phyloP scores from a whole-genome alignment of 768 basidiomycete genomes.

The Lentinula guzmanii region DNA sequence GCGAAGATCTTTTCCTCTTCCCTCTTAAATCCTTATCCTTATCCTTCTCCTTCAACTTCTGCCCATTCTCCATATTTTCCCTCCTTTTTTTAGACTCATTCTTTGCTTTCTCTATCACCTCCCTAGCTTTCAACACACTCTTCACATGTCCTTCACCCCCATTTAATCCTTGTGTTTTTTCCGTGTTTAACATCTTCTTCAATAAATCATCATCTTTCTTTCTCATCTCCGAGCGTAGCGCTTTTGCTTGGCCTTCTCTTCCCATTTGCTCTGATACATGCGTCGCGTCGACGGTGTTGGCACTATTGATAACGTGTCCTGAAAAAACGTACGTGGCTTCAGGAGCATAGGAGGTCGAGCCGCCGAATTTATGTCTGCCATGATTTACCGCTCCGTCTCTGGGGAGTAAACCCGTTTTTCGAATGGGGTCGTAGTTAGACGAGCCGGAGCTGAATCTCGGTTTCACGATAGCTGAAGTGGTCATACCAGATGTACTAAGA shows the following conservation, averaged over 20 bases:
- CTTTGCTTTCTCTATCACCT: slow-evolving; percentile 26
- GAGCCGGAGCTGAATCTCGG: slow-evolving; percentile 26
- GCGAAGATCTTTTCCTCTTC: slow-evolving; percentile 23
- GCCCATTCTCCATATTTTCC: slow-evolving; percentile 13
- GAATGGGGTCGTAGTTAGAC: slow-evolving; percentile 55
- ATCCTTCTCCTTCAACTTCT: slow-evolving; percentile 12
- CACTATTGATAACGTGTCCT: slow-evolving; percentile 64
- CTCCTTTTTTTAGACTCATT: slow-evolving; percentile 10
- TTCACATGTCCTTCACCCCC: slow-evolving; percentile 66
- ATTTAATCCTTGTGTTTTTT: slow-evolving; percentile 11
- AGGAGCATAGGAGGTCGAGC: slow-evolving; percentile 11
- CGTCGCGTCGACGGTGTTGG: slow-evolving; percentile 28
- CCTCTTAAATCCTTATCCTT: not conserved
- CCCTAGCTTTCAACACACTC: slow-evolving; percentile 55
- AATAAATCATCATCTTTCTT: slow-evolving; percentile 59
- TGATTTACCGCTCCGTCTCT: slow-evolving; percentile 28
- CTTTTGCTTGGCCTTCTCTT: slow-evolving; percentile 72
- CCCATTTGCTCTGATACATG: slow-evolving; percentile 69
- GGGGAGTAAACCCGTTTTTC: slow-evolving; percentile 63
- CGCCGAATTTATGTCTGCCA: slow-evolving; percentile 17
- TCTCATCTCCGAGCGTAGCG: slow-evolving; percentile 53
- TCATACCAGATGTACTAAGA: slow-evolving; percentile 70
- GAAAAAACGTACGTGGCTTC: slow-evolving; percentile 73
- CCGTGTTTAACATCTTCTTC: slow-evolving; percentile 40
- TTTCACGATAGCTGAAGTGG: slow-evolving; percentile 33